These are phyloP conservation scores for Boletus chippewaensis DNA, from an alignment of 1,284 basidiomycete species.

Conservation along the genomic window DNA sequence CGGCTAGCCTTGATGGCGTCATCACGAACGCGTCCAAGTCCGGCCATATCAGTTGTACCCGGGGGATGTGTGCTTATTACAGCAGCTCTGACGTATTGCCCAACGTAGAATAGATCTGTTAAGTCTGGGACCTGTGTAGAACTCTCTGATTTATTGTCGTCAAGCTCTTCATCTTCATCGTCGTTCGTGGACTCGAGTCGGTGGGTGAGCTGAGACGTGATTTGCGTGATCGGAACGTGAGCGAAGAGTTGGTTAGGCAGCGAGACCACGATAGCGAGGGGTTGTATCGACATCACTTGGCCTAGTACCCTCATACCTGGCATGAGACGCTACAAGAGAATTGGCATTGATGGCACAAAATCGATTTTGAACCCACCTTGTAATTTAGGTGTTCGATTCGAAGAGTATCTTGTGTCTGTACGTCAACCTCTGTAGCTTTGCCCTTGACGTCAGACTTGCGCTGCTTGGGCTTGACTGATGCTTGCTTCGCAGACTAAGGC, in stretches of 20 bases:
- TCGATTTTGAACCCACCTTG: conserved; percentile 50
- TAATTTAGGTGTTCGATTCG: conserved; percentile 93
- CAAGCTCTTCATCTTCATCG: conserved; percentile 38
- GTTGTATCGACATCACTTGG: conserved; percentile 82
- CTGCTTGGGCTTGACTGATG: conserved; percentile 31
- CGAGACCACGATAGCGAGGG: conserved; percentile 87
- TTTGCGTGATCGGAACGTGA: conserved; percentile 92
- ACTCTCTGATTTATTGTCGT: conserved; percentile 39
- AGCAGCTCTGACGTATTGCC: conserved; percentile 81
- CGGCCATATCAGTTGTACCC: conserved; percentile 53
- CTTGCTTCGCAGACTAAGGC: conserved; percentile 15
- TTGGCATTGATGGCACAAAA: neutral
- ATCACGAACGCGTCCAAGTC: conserved; percentile 56
- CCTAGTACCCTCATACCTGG: conserved; percentile 85
- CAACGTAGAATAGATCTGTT: conserved; percentile 69
- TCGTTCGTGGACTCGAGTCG: conserved; percentile 58
- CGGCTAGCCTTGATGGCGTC: conserved; percentile 61
- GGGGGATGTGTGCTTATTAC: conserved; percentile 63
- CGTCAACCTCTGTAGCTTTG: conserved; percentile 30
- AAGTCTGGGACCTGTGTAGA: conserved; percentile 56
- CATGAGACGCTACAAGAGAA: conserved; percentile 57
- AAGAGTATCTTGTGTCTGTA: conserved; percentile 37
- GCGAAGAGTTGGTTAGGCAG: conserved; percentile 93
- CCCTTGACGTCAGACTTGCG: conserved; percentile 46
- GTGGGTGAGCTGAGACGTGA: conserved; percentile 79